phyloP scores from a whole-genome alignment of 2,329 filamentous ascomycete species.

The Apiospora saccharicola region DNA sequence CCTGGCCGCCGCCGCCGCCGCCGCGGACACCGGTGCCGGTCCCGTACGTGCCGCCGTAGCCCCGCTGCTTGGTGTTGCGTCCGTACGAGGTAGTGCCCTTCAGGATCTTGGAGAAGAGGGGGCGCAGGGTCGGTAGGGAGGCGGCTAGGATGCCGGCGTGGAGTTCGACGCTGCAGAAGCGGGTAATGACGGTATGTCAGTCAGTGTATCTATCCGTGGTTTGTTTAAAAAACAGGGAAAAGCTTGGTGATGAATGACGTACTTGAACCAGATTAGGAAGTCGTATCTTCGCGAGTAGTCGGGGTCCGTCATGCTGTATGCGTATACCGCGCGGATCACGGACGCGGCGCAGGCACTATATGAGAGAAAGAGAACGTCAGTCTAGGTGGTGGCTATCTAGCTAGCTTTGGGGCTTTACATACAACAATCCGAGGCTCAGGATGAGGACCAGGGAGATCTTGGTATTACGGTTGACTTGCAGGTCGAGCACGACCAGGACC shows the following conservation, averaged over 20 bases:
- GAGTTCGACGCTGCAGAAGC: conserved; percentile 25
- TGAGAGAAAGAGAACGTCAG: not conserved
- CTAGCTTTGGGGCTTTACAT: not conserved
- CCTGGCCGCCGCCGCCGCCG: not conserved
- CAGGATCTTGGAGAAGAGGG: conserved; percentile 26
- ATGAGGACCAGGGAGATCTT: conserved; percentile 23
- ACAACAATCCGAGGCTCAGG: conserved; percentile 26
- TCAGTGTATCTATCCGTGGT: not conserved
- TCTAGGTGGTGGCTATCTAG: not conserved
- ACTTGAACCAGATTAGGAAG: conserved; percentile 16
- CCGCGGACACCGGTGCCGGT: not conserved
- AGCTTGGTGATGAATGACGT: not conserved
- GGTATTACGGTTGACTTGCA: conserved; percentile 27
- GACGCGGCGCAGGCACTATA: not conserved
- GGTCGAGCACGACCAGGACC: conserved; percentile 25
- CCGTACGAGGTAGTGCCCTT: conserved; percentile 23
- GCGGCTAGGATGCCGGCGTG: conserved; percentile 27
- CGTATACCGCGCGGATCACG: not conserved
- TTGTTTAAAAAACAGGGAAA: too few relatives aligned
- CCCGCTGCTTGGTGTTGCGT: not conserved
- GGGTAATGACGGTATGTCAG: not conserved
- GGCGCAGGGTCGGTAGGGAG: conserved; percentile 27
- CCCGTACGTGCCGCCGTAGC: not conserved
- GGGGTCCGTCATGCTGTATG: not conserved
- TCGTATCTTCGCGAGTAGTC: conserved; percentile 9